phyloP scores from a whole-genome alignment of 2,329 filamentous ascomycete genomes.

The Xylariaceae sp. region DNA sequence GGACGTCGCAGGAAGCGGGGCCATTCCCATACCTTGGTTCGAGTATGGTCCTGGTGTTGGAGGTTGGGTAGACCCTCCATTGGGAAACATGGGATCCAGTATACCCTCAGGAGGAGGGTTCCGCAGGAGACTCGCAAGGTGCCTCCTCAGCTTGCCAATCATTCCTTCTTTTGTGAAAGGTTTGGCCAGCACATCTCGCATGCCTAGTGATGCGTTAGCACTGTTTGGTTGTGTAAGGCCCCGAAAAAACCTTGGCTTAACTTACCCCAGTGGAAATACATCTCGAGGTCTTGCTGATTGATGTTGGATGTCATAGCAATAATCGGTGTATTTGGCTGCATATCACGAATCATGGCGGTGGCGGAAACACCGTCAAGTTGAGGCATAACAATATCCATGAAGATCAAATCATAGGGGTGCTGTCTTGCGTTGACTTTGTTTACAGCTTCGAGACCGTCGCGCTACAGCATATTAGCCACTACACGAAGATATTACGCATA shows the following conservation, averaged over 20 bases:
- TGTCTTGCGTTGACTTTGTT: conserved; percentile 71
- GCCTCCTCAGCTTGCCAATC: conserved; percentile 84
- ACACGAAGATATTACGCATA: not conserved
- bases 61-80: conserved; percentile 38
- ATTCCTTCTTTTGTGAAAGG: conserved; percentile 92
- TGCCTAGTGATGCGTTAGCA: conserved; percentile 62
- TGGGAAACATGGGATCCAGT: conserved; percentile 41
- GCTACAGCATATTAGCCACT: conserved; percentile 52
- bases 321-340: conserved; percentile 81
- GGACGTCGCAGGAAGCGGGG: conserved; percentile 41
- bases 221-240: not conserved
- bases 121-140: conserved; percentile 83
- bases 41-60: conserved; percentile 42
- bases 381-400: conserved; percentile 98
- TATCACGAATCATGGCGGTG: conserved; percentile 89
- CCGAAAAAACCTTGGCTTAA: conserved; percentile 16
- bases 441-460: conserved; percentile 89
- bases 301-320: conserved; percentile 99
- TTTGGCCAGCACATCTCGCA: conserved; percentile 97
- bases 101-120: conserved; percentile 55
- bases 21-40: conserved; percentile 43
- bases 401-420: conserved; percentile 68
- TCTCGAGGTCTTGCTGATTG: conserved; percentile 91
- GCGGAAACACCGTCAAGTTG: conserved; percentile 93
- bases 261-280: conserved; percentile 96